Percentiles rank a stretch among this genome's conserved stretches.
Evolutionary conservation across 2,329 filamentous ascomycete genomes (phyloP).

Genomic region (Curvularia verruculosa): DNA sequence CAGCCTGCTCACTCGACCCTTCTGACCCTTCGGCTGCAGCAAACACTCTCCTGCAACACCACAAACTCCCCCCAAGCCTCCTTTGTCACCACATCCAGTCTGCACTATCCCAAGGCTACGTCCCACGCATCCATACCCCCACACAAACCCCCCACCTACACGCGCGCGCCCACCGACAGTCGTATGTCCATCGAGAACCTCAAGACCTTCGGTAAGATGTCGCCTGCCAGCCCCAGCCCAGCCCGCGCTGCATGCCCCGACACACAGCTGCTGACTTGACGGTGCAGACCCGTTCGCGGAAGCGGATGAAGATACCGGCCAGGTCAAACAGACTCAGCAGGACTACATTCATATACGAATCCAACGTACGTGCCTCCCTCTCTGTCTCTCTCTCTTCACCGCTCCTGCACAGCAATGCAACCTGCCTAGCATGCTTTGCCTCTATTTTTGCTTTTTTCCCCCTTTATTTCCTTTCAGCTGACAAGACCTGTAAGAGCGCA

Average conservation of each 20-base stretch:
- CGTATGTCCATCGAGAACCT: constrained; percentile 55
- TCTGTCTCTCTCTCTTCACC: too few species aligned
- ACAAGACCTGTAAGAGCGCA: constrained; percentile 82
- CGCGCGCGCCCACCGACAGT: constrained; percentile 35
- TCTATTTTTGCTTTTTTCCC: background rate
- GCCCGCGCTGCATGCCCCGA: constrained; percentile 1
- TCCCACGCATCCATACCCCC: constrained; percentile 15
- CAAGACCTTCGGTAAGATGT: constrained; percentile 50
- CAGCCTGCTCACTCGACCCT: constrained; percentile 20
- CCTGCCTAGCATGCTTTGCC: too few species aligned
- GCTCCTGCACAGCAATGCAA: constrained; percentile 5
- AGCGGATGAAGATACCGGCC: constrained; percentile 99
- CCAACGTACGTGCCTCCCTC: constrained; percentile 75
- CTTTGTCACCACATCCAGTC: constrained; percentile 13
- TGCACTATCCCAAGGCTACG: constrained; percentile 10
- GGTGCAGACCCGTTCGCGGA: constrained; percentile 91
- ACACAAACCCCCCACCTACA: constrained; percentile 32
- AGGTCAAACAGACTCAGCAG: constrained; percentile 84
- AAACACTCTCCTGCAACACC: constrained; percentile 14
- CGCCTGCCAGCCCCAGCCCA: background rate
- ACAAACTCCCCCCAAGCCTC: constrained; percentile 16
- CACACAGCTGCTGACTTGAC: constrained; percentile 6
- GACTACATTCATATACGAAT: constrained; percentile 99
- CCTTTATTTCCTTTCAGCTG: constrained; percentile 39
- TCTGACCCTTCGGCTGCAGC: constrained; percentile 12